phyloP scores from a whole-genome alignment of 352 stramenopile genomes.

The Pythium monospermum region DNA sequence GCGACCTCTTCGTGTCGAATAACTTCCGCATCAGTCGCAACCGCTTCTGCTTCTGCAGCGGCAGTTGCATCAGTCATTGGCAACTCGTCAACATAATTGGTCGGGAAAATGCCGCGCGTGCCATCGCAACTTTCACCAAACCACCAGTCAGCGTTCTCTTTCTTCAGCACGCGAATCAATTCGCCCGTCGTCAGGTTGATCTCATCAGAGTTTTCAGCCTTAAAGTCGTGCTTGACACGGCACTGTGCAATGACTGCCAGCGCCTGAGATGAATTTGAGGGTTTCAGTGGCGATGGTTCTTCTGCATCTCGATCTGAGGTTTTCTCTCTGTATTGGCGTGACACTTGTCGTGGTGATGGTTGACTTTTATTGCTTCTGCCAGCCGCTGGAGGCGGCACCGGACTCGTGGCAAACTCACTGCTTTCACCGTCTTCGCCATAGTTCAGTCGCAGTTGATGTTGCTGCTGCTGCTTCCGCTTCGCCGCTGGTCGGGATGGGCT shows the following conservation, averaged over 20 bases:
- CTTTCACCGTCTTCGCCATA: slow-evolving; percentile 1
- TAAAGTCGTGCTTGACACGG: slow-evolving; percentile 33
- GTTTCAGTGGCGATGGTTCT: not conserved
- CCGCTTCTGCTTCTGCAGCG: not conserved
- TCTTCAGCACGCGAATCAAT: slow-evolving; percentile 48
- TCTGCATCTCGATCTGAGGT: slow-evolving; percentile 1
- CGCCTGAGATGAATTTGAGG: not conserved
- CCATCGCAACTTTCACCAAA: slow-evolving; percentile 56
- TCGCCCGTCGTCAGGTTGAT: slow-evolving; percentile 45
- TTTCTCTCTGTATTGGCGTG: slow-evolving; percentile 18
- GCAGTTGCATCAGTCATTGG: not conserved
- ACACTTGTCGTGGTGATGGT: slow-evolving; percentile 21
- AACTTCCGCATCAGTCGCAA: not conserved
- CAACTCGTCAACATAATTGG: slow-evolving; percentile 35
- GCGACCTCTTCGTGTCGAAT: too few species aligned
- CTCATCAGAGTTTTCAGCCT: slow-evolving; percentile 41
- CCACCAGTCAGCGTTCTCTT: slow-evolving; percentile 53
- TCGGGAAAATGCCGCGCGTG: slow-evolving; percentile 50
- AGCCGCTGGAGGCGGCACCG: slow-evolving; percentile 5
- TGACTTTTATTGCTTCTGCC: slow-evolving; percentile 4
- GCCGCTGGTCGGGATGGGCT: not conserved
- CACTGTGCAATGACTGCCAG: slow-evolving; percentile 14
- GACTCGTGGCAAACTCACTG: not conserved
- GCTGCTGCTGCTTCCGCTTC: slow-evolving; percentile 19
- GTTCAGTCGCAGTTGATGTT: slow-evolving; percentile 12